These are phyloP conservation scores for Mycothermus thermophilus DNA, from an alignment of 495 filamentous ascomycete genomes.

Conservation along the genomic window DNA sequence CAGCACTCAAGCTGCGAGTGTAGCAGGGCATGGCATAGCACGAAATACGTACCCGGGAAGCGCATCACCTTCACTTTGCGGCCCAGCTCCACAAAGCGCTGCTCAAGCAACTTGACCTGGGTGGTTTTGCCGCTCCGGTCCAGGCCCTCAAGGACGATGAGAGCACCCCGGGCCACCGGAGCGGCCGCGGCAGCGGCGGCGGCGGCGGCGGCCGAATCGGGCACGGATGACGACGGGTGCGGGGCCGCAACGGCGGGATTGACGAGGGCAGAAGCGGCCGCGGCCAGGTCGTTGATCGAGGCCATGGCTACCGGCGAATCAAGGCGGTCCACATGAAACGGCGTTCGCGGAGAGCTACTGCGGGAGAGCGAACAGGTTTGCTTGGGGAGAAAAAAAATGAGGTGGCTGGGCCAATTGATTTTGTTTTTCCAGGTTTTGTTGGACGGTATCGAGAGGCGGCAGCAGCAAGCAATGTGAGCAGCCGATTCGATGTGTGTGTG, in stretches of 20 bases:
- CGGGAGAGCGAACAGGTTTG: neutral
- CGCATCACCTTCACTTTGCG: conserved; percentile 58
- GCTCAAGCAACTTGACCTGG: conserved; percentile 64
- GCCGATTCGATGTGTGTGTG: no score
- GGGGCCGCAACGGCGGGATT: conserved; percentile 5
- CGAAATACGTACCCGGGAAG: conserved; percentile 59
- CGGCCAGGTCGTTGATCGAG: conserved; percentile 32
- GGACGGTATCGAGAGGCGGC: no score
- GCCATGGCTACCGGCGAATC: conserved; percentile 16
- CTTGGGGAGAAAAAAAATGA: neutral
- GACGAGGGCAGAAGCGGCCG: conserved; percentile 25
- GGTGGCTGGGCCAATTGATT: conserved; percentile 4
- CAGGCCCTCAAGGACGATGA: conserved; percentile 86
- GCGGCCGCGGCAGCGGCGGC: neutral
- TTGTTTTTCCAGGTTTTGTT: neutral
- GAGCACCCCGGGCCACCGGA: conserved; percentile 42
- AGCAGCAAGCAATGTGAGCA: no score
- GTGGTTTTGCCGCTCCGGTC: conserved; percentile 94
- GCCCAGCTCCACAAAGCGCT: conserved; percentile 44
- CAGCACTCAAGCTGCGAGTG: neutral
- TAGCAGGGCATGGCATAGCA: neutral
- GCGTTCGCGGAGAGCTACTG: no score
- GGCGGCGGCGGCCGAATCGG: conserved; percentile 1
- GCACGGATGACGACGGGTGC: conserved; percentile 1
- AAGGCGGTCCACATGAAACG: neutral